Base-by-base conservation (phyloP, 306 rosid species). In the Fragaria ananassa region DNA sequence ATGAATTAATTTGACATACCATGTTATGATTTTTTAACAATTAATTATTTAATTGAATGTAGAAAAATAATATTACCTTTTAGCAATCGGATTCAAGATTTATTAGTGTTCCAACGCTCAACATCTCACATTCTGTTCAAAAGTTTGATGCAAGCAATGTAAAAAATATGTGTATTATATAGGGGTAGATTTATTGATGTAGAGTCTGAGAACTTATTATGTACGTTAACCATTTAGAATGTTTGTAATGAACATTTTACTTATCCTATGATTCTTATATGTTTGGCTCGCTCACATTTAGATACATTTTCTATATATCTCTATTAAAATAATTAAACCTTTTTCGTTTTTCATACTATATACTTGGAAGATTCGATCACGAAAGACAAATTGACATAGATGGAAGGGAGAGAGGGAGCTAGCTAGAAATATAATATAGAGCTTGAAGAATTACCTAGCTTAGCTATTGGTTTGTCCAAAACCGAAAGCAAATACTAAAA, bases 391-490 rank as follows among this genome's bases (percentile, higher is more conserved):
- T 63, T 11, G 19, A 11, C 1, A 57, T 18, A 14, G 61, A 69
- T 23, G 8, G 42, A n/a, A 4, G 72, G 4, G 25, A 45, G 9
- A 69, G 50, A 46, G 81, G 14, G 19, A 7, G 25, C 1, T 2
- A 23, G 17, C 5, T 4, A 39, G 47, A n/a, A 35, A 19, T 39
- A 49, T 50, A 23, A 72, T 3, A 79, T 51, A 50, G n/a, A 49
- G 37, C 68, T 56, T 51, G 51, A 37, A n/a, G 62, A 47, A 13
- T 4, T 47, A 70, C 19, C 37, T 10, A 25, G 14, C 15, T 10
- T 60, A 60, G 66, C 64, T 57, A 8, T 21, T 10, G 42, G 47
- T 76, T 63, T 76, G 84, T 70, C 74, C 63, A 35, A 65, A 44
- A 71, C 75, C n/a, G 31, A 65, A 54, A 63, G 57, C 76, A 49